Evolutionary conservation across 306 rosid genomes (phyloP), one percentile per base, ranked within the genome.

Genomic region (Quercus berberidifolia): DNA sequence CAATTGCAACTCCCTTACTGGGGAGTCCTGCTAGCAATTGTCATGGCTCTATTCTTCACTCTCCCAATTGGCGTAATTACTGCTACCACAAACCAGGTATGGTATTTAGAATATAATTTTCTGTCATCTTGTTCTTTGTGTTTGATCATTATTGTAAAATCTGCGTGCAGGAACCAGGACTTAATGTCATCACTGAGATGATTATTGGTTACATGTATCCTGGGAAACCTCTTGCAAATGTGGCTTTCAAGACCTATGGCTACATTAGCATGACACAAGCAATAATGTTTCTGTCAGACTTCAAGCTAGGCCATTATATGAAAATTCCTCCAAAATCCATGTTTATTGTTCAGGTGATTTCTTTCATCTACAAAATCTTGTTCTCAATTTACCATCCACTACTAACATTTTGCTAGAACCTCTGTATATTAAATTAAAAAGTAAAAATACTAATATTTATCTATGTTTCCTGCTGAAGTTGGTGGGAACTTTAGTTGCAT

Each of bases 1-100:
- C 97, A 95, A 67, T 91, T 95, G 68, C 98, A 94, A 52, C 84
- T 94, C 51, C 97, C 97, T 63, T 94, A 89, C 87, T 89, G 97
- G 97, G 98, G 97, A 74, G 55, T 94, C 23, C 17, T 94, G 13
- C 43, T 90, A 30, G 88, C 97, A 4, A 77, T 87, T 21, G 60
- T 12, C 13, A 84, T 92, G 76, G 97, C 97, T n/a, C 63, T 89
- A 1, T 15, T 76, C 31, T 92, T 92, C 89, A 92, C 97, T 33
- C 82, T 89, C 73, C 98, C 97, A 15, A 15, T 92, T 68, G 96
- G 96, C 5, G 86, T 94, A 41, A 86, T 94, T 75, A 87, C 88
- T 71, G 97, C 98, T 62, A 94, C 98, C 26, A 92, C 98, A 58
- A 94, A 94, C 58, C 80, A 10, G 78, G 97, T 90, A 87, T 4